Base-by-base conservation (phyloP, 805 yeast species). In the Phaffomyces thermotolerans region DNA sequence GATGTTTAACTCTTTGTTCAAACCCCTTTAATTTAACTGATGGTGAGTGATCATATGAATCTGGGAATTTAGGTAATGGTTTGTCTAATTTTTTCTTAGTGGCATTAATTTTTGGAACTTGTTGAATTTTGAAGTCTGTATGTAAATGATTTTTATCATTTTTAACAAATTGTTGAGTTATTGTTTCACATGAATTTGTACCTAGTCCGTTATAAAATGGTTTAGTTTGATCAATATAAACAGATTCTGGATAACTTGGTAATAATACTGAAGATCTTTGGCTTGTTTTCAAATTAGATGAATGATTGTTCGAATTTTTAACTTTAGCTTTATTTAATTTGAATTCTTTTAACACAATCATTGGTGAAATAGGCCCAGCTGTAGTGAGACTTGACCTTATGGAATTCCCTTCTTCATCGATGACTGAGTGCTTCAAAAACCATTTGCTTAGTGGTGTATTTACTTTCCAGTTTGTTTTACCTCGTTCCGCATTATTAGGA, bases 381-480 rank as follows among this genome's bases (percentile, higher is more conserved):
- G 60, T 54, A 23, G 53, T 52, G 25, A 53, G 25, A 30, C 56
- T 51, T n/a, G 52, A 55, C 10, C 44, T 47, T 23, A 48, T 43
- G 3, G 52, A 39, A 7, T 24, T 43, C 14, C 18, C 23, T 14
- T 20, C 37, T 22, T 36, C 27, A 22, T 18, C 39, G 0, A 50
- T 45, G 1, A 44, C 41, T 4, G 55, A 42, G 9, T 47, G 51
- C 40, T 51, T 56, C 8, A 45, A 51, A 40, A 58, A 58, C 61
- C 61, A 58, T 34, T 41, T 54, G 29, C 58, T 54, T 33, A 58
- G 35, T 14, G 62, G 62, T 4, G 60, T 52, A 39, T 48, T 53
- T 34, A 56, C 25, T 35, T 42, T 48, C 60, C 58, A 56, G 9
- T 44, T 56, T 5, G 56, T 43, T 23, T 35, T 37, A 6, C 39